Conservation (phyloP, 2,329 filamentous ascomycete genomes). For the Zarea fungicola region DNA sequence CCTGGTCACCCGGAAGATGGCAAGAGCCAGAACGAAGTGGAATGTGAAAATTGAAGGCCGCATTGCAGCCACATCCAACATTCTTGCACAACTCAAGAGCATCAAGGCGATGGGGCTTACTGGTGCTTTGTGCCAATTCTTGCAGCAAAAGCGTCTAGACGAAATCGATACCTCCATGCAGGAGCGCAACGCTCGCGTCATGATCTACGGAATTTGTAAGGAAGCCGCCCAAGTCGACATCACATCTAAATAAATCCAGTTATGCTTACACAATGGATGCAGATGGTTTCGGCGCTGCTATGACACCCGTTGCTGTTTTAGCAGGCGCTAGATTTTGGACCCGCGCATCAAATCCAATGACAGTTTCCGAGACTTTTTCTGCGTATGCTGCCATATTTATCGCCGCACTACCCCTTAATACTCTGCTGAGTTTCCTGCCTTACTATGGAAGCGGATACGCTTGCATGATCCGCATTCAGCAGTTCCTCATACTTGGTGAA, state of each 20-base stretch:
- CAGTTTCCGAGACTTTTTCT: neutral
- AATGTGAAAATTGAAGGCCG: neutral
- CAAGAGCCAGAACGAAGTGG: neutral
- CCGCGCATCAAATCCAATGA: neutral
- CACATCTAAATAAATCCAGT: no score
- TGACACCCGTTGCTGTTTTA: neutral
- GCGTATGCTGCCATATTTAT: neutral
- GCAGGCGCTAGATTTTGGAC: conserved; percentile 5
- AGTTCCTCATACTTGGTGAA: neutral
- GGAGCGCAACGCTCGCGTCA: neutral
- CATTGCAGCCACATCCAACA: neutral
- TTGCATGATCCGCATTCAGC: neutral
- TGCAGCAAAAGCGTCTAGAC: neutral
- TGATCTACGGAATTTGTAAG: neutral
- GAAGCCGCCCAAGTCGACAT: no score
- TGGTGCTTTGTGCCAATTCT: rapidly evolving
- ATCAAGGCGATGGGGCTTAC: neutral
- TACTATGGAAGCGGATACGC: neutral
- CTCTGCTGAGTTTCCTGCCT: neutral
- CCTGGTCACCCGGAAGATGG: neutral
- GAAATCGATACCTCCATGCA: neutral
- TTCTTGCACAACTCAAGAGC: neutral
- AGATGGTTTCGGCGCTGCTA: neutral
- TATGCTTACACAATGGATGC: neutral
- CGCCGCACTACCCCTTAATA: neutral